Percentiles rank a stretch among this genome's conserved stretches.
These are phyloP conservation scores for Ampelomyces quisqualis DNA, from an alignment of 2,329 filamentous ascomycete genomes.

Conservation along the genomic window DNA sequence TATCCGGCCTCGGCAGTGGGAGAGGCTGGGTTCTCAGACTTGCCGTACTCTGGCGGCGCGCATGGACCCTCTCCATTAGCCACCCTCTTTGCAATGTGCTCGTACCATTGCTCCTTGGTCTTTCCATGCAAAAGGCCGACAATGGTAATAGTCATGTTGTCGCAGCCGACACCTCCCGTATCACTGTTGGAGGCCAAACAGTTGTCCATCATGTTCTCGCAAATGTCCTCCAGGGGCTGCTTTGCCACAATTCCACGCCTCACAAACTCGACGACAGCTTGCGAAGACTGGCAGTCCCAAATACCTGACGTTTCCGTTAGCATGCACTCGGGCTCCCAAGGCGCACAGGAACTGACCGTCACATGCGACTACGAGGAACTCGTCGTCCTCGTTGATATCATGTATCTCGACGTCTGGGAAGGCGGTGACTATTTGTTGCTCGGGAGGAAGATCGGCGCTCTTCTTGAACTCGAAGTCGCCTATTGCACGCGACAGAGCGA, in stretches of 20 bases:
- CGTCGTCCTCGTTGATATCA: constrained; percentile 87
- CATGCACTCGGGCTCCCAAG: not conserved
- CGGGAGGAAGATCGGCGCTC: constrained; percentile 92
- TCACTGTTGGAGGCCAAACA: constrained; percentile 97
- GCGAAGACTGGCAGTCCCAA: constrained; percentile 99
- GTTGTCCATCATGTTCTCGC: constrained; percentile 99
- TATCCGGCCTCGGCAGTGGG: constrained; percentile 38
- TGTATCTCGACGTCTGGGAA: constrained; percentile 93
- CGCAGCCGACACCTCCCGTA: constrained; percentile 94
- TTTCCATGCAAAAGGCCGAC: constrained; percentile 87
- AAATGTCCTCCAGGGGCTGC: constrained; percentile 91
- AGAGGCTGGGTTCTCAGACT: constrained; percentile 55
- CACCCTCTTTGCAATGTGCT: constrained; percentile 89
- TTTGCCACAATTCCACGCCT: constrained; percentile 93
- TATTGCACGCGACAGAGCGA: constrained; percentile 93
- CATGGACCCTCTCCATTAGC: constrained; percentile 96
- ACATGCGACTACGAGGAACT: constrained; percentile 63
- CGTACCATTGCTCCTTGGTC: constrained; percentile 97
- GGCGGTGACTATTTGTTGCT: constrained; percentile 97
- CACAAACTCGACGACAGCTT: constrained; percentile 96
- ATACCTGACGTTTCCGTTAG: constrained; percentile 65
- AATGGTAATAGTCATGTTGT: constrained; percentile 99
- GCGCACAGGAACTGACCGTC: constrained; percentile 38
- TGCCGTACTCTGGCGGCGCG: constrained; percentile 99
- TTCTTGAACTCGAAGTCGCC: constrained; percentile 99